Percentiles rank a stretch among this genome's conserved stretches.
Conservation (phyloP, 2,329 filamentous ascomycete genomes). For the Aspergillus sp. region DNA sequence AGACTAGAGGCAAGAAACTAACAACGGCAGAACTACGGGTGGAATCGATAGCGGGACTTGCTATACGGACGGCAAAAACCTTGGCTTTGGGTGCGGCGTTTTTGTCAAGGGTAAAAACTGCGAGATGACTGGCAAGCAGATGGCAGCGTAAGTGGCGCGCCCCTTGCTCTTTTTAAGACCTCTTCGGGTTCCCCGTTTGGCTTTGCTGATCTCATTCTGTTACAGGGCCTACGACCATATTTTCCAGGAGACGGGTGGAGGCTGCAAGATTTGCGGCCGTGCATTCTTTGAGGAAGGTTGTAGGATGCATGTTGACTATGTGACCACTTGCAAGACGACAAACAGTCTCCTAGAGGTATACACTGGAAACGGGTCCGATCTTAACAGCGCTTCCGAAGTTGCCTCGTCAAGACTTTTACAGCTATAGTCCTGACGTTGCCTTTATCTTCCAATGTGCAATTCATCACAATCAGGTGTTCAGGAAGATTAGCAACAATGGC, state of each 20-base stretch:
- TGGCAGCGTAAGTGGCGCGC: slow-evolving; percentile 3
- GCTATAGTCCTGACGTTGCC: too few relatives aligned
- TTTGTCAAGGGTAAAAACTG: slow-evolving; percentile 10
- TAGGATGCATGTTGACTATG: slow-evolving; percentile 6
- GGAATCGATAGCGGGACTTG: neutral
- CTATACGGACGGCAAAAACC: slow-evolving; percentile 10
- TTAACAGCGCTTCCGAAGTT: neutral
- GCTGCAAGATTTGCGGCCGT: slow-evolving; percentile 9
- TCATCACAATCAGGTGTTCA: too few relatives aligned
- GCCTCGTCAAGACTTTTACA: neutral
- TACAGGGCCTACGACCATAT: slow-evolving; percentile 11
- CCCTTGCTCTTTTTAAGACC: neutral
- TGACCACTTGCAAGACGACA: neutral
- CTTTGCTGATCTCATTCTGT: neutral
- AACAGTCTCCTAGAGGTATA: neutral
- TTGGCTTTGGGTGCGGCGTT: slow-evolving; percentile 11
- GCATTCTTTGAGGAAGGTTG: slow-evolving; percentile 6
- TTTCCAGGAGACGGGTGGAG: neutral
- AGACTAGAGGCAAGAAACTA: neutral
- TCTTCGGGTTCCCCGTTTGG: neutral
- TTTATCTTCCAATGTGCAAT: too few relatives aligned
- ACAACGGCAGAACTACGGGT: neutral
- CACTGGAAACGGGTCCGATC: neutral
- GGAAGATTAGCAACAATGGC: too few relatives aligned
- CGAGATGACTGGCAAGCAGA: neutral